phyloP scores from a whole-genome alignment of 2,329 filamentous ascomycete genomes.

The Ceratocystis eucalypticola region DNA sequence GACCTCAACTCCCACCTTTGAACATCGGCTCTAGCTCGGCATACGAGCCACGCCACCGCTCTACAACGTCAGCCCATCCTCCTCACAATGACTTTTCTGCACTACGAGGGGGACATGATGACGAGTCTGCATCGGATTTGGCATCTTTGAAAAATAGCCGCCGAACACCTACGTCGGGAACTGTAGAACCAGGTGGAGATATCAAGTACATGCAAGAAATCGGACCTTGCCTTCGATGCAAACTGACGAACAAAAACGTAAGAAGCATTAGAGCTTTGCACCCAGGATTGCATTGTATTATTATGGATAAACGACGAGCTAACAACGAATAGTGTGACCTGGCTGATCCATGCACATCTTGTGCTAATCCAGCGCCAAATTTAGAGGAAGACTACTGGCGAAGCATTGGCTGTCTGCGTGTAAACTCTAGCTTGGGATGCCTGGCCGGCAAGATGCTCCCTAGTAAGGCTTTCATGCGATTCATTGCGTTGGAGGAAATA shows the following conservation, averaged over 20 bases:
- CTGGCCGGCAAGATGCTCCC: conserved; percentile 15
- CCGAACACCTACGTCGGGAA: background rate
- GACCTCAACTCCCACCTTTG: conserved; percentile 5
- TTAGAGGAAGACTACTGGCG: conserved; percentile 12
- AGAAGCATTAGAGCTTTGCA: background rate
- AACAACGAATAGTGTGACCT: conserved; percentile 14
- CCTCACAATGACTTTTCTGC: background rate
- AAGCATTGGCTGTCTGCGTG: conserved; percentile 16
- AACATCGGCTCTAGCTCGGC: background rate
- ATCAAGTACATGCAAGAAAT: conserved; percentile 9
- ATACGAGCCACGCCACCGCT: background rate
- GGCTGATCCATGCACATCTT: conserved; percentile 10
- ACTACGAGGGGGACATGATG: background rate
- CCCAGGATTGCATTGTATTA: background rate
- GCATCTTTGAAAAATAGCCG: background rate
- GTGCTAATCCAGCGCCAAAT: conserved; percentile 5
- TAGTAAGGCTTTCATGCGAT: background rate
- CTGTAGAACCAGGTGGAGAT: background rate
- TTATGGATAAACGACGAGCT: background rate
- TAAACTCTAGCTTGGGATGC: conserved; percentile 9
- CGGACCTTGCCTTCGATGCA: conserved; percentile 16
- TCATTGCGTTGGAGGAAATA: background rate
- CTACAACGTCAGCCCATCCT: background rate
- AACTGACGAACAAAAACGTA: conserved; percentile 17
- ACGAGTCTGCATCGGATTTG: conserved; percentile 19